Base-by-base conservation (phyloP, 768 basidiomycete genomes). In the Coprinopsis strossmayeri region DNA sequence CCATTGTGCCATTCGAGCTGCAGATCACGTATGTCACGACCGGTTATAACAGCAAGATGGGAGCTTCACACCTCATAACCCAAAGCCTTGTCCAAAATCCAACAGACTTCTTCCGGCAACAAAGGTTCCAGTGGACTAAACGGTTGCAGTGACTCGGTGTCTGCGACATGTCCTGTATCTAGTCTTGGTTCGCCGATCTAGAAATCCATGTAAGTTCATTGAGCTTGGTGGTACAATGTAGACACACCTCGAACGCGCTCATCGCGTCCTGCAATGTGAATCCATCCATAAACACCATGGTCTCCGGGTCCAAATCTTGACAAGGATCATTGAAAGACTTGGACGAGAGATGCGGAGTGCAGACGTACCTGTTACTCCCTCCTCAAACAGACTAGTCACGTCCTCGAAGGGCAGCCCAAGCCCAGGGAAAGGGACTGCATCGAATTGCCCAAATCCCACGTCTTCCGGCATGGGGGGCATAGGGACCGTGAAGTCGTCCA, bases 1-100 rank as follows among this genome's bases (percentile, higher is more conserved):
- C 94, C 92, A 3, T 74, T 67, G 61, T 94, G 91, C 84, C 91
- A 96, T 60, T 85, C 79, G 74, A 89, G 85, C 93, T 95, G n/a
- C n/a, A n/a, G n/a, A n/a, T n/a, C n/a, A 32, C 15, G 15, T 32
- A 18, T 38, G 35, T 38, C 17, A 38, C 10, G 35, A 10, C 10
- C 35, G 38, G 46, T 42, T 50, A 35, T 37, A 28, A 27, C 42
- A 46, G 7, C 20, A 41, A 32, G 27, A 34, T 21, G 15, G 41
- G 20, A 18, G 26, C 30, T 28, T 60, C 69, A 61, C 61, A 88
- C 92, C 78, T 97, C 93, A 57, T 80, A 83, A 26, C 85, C 76
- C 56, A 89, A 69, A 13, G 82, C 69, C 54, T 80, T 72, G 62
- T 95, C 94, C 52, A 95, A 69, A 18, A 93, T 83, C 85, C 88